Evolutionary conservation across 2,329 filamentous ascomycete genomes (phyloP), one percentile per base, ranked within the genome.

Genomic region (Talaromyces sp.): DNA sequence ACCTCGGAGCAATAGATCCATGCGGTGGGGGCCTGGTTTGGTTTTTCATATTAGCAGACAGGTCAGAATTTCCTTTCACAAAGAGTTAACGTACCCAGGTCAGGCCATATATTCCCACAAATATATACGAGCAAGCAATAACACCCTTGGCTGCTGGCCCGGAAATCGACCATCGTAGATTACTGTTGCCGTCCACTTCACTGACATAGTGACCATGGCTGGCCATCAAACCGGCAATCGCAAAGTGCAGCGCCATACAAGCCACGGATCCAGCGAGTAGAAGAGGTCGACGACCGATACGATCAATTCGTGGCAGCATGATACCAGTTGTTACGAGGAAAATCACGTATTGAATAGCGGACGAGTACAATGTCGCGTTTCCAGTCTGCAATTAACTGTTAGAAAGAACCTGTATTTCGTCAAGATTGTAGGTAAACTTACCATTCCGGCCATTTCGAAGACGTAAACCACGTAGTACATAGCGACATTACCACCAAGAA

Each of bases 91-190:
- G 85, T 71, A 74, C 72, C 73, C 73, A 74, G 25, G 73, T 74
- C 13, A 75, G 66, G 2, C 72, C 73, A 58, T 75, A 75, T 2
- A 73, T 61, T 1, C 65, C 73, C 0, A 72, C 71, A 57, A 77
- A 76, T 5, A 76, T 82, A 64, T 89, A 90, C 0, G 86, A 88
- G 65, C 82, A 86, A 1, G 86, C 85, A 60, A 90, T 85, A 64
- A 89, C 81, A 0, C 82, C 82, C 67, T 83, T 85, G 3, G 82
- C 81, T 0, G 83, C 71, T 0, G 71, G 58, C 25, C 84, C 83
- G 1, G 71, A 72, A 58, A 86, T 80, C 17, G 75, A 70, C 79
- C 80, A 82, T 17, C 66, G 68, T 1, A 77, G 73, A 36, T 83
- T 74, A 33, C 71, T 68, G 65, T 84, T 83, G 27, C 77, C 79